Base-by-base conservation (phyloP, 306 rosid species). In the Sechiopsis laciniata region DNA sequence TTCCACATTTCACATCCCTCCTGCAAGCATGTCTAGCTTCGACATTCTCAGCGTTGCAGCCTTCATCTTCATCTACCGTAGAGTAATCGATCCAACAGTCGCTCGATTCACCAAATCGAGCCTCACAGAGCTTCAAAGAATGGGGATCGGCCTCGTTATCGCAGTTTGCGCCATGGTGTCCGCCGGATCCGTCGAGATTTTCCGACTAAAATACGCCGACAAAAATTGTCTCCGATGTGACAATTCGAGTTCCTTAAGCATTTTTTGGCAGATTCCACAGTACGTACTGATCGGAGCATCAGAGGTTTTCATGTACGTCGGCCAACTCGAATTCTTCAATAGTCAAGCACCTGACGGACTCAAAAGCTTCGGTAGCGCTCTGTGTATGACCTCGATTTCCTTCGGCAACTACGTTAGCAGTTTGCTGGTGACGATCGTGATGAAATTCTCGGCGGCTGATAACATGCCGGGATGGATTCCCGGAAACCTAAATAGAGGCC, bases 361-460 rank as follows among this genome's bases (percentile, higher is more conserved):
- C 7, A 90, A 90, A 76, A 90, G 95, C 80, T 90, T 90, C 78
- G 95, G 97, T 0, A 90, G 96, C 75, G 95, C 95, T 8, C 92
- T 90, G 45, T 88, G 88, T 45, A 90, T 87, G 92, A 87, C 90
- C 19, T 90, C 97, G 72, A 90, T 90, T 3, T 90, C 97, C 32
- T 68, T 90, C 13, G 97, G 97, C 13, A 90, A 90, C 74, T 90
- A 82, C 51, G 90, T 87, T 6, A 90, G 97, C 13, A 87, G 90
- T 22, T 68, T 88, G 75, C 77, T 90, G 55, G 97, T 90, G 54
- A 84, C 87, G 52, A 79, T 88, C 21, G 97, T 91, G 50, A 91
- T 91, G 95, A 88, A 83, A 48, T 66, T 87, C 46, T 85, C 97
- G 16, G 21, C 82, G 0, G 85, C 54, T 35, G 87, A 79, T 73